phyloP scores from a whole-genome alignment of 805 yeast species.

The Dipodascopsis uninucleata region DNA sequence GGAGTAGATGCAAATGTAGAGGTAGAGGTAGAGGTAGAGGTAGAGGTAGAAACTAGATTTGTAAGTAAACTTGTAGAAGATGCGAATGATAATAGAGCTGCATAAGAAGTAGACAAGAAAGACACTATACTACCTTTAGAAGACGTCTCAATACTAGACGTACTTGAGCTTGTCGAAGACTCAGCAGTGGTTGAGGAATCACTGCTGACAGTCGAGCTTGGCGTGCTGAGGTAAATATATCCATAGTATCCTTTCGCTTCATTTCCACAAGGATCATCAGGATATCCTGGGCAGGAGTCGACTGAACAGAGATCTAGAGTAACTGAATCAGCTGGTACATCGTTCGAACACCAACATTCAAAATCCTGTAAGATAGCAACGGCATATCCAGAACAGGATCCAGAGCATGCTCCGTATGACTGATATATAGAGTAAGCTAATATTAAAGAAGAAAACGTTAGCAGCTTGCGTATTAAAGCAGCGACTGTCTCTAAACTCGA shows the following conservation, averaged over 20 bases:
- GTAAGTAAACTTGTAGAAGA: slow-evolving; percentile 24
- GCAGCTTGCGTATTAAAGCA: no score
- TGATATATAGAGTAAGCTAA: slow-evolving; percentile 34
- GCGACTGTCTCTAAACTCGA: no score
- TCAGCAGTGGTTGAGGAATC: slow-evolving; percentile 23
- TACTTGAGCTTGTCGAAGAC: slow-evolving; percentile 9
- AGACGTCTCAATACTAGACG: no score
- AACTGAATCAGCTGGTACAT: slow-evolving; percentile 45
- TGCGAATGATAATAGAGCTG: slow-evolving; percentile 20
- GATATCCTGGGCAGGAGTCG: slow-evolving; percentile 45
- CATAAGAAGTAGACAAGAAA: slow-evolving; percentile 16
- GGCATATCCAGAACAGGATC: slow-evolving; percentile 47
- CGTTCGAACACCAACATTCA: slow-evolving; percentile 61
- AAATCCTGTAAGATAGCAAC: slow-evolving; percentile 52
- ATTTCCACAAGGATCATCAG: slow-evolving; percentile 45
- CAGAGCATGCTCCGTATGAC: slow-evolving; percentile 52
- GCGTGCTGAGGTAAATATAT: slow-evolving; percentile 44
- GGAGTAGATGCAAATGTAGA: slow-evolving; percentile 11
- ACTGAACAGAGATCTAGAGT: slow-evolving; percentile 36
- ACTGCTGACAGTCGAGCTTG: slow-evolving; percentile 34
- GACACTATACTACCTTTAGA: no score
- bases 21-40: slow-evolving; percentile 9
- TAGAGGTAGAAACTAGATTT: slow-evolving; percentile 4
- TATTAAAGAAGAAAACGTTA: no score
- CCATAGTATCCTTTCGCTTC: slow-evolving; percentile 47